A percentile compares a stretch with the other conserved stretches of the same genome.
Evolutionary conservation across 148 eudicot genomes (phyloP).

Genomic region (Bassia scoparia): DNA sequence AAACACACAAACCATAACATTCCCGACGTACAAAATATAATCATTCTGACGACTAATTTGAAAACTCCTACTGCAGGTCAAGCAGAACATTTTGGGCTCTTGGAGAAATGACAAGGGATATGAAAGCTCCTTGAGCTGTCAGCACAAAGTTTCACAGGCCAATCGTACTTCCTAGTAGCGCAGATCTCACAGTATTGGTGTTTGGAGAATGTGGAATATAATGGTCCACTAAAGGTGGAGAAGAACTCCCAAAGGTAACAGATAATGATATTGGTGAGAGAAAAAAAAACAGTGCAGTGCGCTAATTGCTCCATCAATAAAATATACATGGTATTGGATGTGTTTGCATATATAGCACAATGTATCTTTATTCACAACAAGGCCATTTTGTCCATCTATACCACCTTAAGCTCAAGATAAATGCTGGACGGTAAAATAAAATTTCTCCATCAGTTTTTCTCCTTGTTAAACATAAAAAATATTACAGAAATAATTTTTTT

Average conservation of each 20-base stretch:
- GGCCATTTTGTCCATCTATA: slow-evolving; percentile 54
- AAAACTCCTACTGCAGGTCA: slow-evolving; percentile 48
- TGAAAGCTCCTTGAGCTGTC: slow-evolving; percentile 55
- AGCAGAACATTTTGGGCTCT: slow-evolving; percentile 48
- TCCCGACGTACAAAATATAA: not conserved
- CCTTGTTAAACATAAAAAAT: not conserved
- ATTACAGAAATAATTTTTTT: not conserved
- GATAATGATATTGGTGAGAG: slow-evolving; percentile 30
- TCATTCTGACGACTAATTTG: not conserved
- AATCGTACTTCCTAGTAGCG: slow-evolving; percentile 43
- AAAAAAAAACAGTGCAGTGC: slow-evolving; percentile 30
- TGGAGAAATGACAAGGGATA: slow-evolving; percentile 74
- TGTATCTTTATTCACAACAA: slow-evolving; percentile 33
- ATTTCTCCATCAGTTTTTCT: not conserved
- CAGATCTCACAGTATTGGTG: slow-evolving; percentile 27
- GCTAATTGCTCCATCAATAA: slow-evolving; percentile 49
- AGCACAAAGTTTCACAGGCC: slow-evolving; percentile 58
- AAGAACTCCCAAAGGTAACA: slow-evolving; percentile 44
- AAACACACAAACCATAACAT: not conserved
- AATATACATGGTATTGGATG: slow-evolving; percentile 45
- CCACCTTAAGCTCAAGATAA: slow-evolving; percentile 41
- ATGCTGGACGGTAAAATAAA: slow-evolving; percentile 60
- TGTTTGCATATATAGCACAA: slow-evolving; percentile 39
- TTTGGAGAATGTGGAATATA: slow-evolving; percentile 54
- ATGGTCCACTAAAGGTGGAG: slow-evolving; percentile 67